phyloP scores from a whole-genome alignment of 768 basidiomycete species.

The Butyriboletus loyo region DNA sequence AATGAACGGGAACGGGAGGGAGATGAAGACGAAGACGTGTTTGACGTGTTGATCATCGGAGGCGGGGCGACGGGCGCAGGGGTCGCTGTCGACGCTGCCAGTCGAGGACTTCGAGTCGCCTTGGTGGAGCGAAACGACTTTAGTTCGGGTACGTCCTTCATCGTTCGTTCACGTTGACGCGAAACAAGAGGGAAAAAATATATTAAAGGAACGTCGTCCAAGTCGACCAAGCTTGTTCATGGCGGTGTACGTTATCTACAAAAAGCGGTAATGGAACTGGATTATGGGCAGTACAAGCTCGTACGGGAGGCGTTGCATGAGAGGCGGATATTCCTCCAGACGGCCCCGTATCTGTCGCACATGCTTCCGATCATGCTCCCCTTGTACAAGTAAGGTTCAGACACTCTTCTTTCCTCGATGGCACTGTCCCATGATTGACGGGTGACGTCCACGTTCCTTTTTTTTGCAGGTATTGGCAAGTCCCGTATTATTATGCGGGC shows the following conservation, averaged over 20 bases:
- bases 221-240: slow-evolving; percentile 97
- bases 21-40: slow-evolving; percentile 56
- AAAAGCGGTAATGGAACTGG: slow-evolving; percentile 92
- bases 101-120: slow-evolving; percentile 86
- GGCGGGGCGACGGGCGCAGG: slow-evolving; percentile 97
- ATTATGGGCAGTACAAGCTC: slow-evolving; percentile 95
- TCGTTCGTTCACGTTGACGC: not conserved
- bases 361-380: slow-evolving; percentile 98
- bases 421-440: slow-evolving; percentile 1
- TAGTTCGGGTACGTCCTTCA: slow-evolving; percentile 55
- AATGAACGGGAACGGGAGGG: slow-evolving; percentile 31
- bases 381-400: slow-evolving; percentile 72
- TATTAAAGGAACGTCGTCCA: slow-evolving; percentile 69
- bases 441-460: no score
- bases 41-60: slow-evolving; percentile 83
- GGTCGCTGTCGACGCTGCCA: slow-evolving; percentile 93
- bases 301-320: slow-evolving; percentile 95
- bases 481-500: slow-evolving; percentile 94
- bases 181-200: no score
- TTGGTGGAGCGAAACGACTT: slow-evolving; percentile 94
- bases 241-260: slow-evolving; percentile 97
- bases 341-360: slow-evolving; percentile 86
- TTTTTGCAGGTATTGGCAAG: slow-evolving; percentile 78
- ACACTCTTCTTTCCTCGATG: not conserved
- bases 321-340: slow-evolving; percentile 89